Conservation (phyloP, 2,329 filamentous ascomycete genomes). For the Neurospora crassa region DNA sequence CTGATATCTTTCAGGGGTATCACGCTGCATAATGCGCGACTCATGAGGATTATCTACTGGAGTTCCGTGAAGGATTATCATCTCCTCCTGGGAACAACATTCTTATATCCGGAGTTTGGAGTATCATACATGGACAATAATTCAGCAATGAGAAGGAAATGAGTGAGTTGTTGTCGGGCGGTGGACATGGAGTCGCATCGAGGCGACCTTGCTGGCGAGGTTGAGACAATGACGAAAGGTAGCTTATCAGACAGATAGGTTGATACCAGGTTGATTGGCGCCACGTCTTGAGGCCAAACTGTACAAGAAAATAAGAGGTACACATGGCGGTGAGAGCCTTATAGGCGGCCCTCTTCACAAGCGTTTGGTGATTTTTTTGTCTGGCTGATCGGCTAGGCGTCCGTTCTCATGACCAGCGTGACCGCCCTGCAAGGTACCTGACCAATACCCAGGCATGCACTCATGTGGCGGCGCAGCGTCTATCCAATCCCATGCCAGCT, state of each 20-base stretch:
- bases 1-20: neutral
- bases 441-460: neutral
- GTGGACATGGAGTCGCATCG: neutral
- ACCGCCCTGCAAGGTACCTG: neutral
- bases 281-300: conserved; percentile 5
- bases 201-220: neutral
- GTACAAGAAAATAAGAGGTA: neutral
- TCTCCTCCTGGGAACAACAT: neutral
- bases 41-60: neutral
- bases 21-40: neutral
- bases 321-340: neutral
- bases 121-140: neutral
- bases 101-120: neutral
- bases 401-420: conserved; percentile 13
- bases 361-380: neutral
- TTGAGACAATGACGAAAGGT: conserved; percentile 11
- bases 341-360: neutral
- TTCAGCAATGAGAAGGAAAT: neutral
- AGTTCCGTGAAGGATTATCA: neutral
- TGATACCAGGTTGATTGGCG: conserved; percentile 10
- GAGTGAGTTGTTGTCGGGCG: neutral
- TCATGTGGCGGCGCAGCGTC: neutral
- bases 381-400: neutral
- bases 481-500: neutral
- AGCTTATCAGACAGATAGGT: conserved; percentile 7